Evolutionary conservation across 1,284 basidiomycete genomes (phyloP).

Genomic region (Ustilago sp.): DNA sequence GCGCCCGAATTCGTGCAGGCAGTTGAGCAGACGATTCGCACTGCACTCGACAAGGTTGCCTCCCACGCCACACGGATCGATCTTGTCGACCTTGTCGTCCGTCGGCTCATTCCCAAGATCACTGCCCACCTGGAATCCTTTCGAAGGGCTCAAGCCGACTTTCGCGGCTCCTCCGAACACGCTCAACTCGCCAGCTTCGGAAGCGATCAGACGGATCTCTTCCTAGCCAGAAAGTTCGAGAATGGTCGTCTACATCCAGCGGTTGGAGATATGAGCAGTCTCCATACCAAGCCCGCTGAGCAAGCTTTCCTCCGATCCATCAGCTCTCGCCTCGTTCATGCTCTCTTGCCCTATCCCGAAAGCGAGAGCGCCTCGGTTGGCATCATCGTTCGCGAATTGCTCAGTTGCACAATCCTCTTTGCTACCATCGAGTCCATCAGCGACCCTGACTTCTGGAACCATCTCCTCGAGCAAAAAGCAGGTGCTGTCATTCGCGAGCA

Average conservation of each 20-base stretch:
- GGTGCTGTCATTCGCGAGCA: slow-evolving; percentile 90
- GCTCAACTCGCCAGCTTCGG: slow-evolving; percentile 28
- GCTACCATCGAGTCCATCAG: slow-evolving; percentile 90
- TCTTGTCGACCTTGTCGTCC: slow-evolving; percentile 81
- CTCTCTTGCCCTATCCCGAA: slow-evolving; percentile 82
- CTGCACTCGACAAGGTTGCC: slow-evolving; percentile 76
- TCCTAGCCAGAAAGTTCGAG: slow-evolving; percentile 74
- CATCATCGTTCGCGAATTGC: slow-evolving; percentile 82
- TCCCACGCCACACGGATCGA: slow-evolving; percentile 77
- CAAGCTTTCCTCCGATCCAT: slow-evolving; percentile 83
- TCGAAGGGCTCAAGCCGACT: slow-evolving; percentile 86
- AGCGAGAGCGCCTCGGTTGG: slow-evolving; percentile 78
- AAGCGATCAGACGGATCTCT: slow-evolving; percentile 73
- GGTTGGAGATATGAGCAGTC: slow-evolving; percentile 80
- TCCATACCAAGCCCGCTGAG: slow-evolving; percentile 87
- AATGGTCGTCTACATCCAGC: slow-evolving; percentile 78
- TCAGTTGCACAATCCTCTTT: slow-evolving; percentile 82
- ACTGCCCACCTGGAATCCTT: slow-evolving; percentile 90
- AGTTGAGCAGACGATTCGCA: slow-evolving; percentile 81
- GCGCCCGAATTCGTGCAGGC: slow-evolving; percentile 88
- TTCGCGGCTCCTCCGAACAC: slow-evolving; percentile 73
- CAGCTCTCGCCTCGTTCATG: slow-evolving; percentile 78
- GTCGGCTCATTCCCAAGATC: slow-evolving; percentile 84
- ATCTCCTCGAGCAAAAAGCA: slow-evolving; percentile 87
- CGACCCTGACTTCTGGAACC: slow-evolving; percentile 97